phyloP scores from a whole-genome alignment of 805 yeast genomes.

The Maudiozyma saulgeensis region DNA sequence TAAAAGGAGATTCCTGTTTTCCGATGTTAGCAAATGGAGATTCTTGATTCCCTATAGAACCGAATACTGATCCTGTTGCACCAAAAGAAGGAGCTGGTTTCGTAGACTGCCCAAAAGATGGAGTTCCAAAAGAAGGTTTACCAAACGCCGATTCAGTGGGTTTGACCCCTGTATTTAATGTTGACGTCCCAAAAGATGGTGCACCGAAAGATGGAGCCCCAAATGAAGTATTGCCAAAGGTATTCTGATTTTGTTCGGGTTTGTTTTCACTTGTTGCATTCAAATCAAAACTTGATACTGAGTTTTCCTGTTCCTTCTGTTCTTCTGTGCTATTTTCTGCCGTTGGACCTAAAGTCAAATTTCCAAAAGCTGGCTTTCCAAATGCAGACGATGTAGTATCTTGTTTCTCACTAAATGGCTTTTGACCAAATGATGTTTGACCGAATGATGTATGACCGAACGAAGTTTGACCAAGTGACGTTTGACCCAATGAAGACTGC shows the following conservation, averaged over 20 bases:
- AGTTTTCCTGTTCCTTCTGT: too few species aligned
- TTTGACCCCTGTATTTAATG: conserved; percentile 12
- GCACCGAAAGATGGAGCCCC: background rate
- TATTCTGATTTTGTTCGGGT: background rate
- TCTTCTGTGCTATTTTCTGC: background rate
- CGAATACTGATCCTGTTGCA: background rate
- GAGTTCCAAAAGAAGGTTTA: conserved; percentile 16
- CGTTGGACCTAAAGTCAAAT: background rate
- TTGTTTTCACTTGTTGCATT: too few species aligned
- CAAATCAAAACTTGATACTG: too few species aligned
- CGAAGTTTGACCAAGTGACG: conserved; percentile 22
- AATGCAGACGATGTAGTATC: background rate
- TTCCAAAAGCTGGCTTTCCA: conserved; percentile 8
- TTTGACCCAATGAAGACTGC: background rate
- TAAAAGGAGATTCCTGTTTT: conserved; percentile 1
- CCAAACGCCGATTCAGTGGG: conserved; percentile 10
- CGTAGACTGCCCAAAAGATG: conserved; percentile 13
- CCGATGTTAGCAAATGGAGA: background rate
- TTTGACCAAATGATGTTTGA: background rate
- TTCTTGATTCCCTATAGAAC: background rate
- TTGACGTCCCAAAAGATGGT: conserved; percentile 11
- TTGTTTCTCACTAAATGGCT: too few species aligned
- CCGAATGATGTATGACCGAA: conserved; percentile 5
- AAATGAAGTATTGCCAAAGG: conserved; percentile 2
- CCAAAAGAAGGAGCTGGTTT: background rate